phyloP scores from a whole-genome alignment of 257 asterid genomes.

The Osmanthus fragrans region DNA sequence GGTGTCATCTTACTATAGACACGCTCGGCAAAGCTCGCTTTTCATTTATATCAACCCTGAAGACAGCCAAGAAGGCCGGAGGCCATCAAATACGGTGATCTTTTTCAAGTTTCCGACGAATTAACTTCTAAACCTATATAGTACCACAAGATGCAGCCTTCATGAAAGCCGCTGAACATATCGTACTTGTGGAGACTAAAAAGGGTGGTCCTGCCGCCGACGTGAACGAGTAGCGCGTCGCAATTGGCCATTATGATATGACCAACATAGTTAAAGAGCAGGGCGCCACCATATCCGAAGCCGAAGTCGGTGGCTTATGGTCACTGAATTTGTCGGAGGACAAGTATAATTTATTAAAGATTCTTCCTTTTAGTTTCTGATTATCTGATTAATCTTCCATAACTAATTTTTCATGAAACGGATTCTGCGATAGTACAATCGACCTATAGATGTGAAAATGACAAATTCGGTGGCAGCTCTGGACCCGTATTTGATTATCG shows the following conservation, averaged over 20 bases:
- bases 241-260: constrained; percentile 37
- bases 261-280: constrained; percentile 28
- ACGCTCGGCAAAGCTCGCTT: background rate
- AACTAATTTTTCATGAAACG: background rate
- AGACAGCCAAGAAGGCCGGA: constrained; percentile 40
- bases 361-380: background rate
- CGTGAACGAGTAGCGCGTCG: constrained; percentile 37
- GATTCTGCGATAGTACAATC: constrained; percentile 47
- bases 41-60: background rate
- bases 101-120: constrained; percentile 56
- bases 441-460: constrained; percentile 17
- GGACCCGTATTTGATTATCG: constrained; percentile 31
- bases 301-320: constrained; percentile 40
- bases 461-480: background rate
- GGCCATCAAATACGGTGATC: constrained; percentile 58
- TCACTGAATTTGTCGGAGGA: constrained; percentile 62
- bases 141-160: constrained; percentile 68
- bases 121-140: constrained; percentile 46
- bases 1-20: background rate
- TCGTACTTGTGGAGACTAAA: constrained; percentile 43
- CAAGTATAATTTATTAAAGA: constrained; percentile 33
- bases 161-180: constrained; percentile 55
- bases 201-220: constrained; percentile 50
- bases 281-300: constrained; percentile 53
- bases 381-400: background rate